Percentiles rank a stretch among this genome's conserved stretches.
These are phyloP conservation scores for Thelonectria discophora DNA, from an alignment of 2,329 filamentous ascomycete genomes.

Conservation along the genomic window DNA sequence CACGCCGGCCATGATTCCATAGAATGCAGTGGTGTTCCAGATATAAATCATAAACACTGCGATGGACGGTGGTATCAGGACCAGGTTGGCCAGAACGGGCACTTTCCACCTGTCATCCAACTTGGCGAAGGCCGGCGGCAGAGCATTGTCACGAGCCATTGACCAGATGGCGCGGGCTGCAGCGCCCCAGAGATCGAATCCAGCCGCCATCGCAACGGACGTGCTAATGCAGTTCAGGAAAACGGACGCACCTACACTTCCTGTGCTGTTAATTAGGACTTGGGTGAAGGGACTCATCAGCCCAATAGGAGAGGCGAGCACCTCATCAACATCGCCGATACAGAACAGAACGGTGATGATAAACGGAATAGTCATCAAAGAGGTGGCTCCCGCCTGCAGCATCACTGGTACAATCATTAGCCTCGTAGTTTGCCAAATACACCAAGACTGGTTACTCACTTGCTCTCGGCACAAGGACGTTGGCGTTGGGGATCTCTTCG, in stretches of 20 bases:
- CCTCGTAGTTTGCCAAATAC: background rate
- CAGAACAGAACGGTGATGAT: slow-evolving; percentile 14
- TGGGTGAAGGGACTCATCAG: slow-evolving; percentile 23
- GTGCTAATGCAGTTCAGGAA: slow-evolving; percentile 20
- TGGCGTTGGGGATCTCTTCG: slow-evolving; percentile 7
- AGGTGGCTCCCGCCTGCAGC: slow-evolving; percentile 4
- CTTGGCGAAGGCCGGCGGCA: slow-evolving; percentile 16
- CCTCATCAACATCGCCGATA: slow-evolving; percentile 1
- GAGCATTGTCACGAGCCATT: slow-evolving; percentile 20
- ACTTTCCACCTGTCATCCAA: slow-evolving; percentile 16
- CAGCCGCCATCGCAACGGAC: slow-evolving; percentile 12
- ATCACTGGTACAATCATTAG: background rate
- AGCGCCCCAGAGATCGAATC: slow-evolving; percentile 24
- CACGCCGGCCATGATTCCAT: slow-evolving; percentile 24
- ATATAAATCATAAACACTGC: slow-evolving; percentile 24
- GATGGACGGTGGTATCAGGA: slow-evolving; percentile 14
- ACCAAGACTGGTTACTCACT: background rate
- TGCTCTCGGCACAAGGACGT: background rate
- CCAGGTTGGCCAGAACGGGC: slow-evolving; percentile 14
- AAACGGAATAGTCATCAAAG: slow-evolving; percentile 3
- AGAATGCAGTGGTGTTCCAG: slow-evolving; percentile 27
- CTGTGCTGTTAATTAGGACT: slow-evolving; percentile 18
- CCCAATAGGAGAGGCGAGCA: slow-evolving; percentile 4
- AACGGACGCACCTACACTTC: slow-evolving; percentile 8
- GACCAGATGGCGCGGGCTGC: slow-evolving; percentile 24